Base-by-base conservation (phyloP, 2,329 filamentous ascomycete genomes). In the Epichloe bromicola region DNA sequence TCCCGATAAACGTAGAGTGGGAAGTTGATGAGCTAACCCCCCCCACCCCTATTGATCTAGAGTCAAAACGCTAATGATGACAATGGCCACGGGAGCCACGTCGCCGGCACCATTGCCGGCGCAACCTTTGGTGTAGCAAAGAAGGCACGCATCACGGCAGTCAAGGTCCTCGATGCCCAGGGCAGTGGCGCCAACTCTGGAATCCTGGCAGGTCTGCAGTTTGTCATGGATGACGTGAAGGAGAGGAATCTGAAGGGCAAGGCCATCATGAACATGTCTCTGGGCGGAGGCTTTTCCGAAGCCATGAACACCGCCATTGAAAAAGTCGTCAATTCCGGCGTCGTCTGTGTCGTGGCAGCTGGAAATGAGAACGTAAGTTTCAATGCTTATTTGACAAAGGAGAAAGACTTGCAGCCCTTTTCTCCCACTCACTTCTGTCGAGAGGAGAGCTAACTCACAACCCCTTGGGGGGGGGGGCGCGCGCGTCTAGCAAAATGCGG, bases 51-150 rank as follows among this genome's bases (percentile, higher is more conserved):
- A 11, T 3, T 44, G 14, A 33, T 44, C 15, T 30, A 30, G 8
- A 0, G 0, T 30, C 8, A 0, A 40, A 40, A 52, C 58, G 41
- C 57, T 20, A 3, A 42, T 4, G 78, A 82, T 50, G 70, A 75
- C 56, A 78, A 82, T 58, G 80, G 80, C 12, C 81, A 84, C 64
- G 81, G 81, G 40, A 80, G 72, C 51, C 82, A 84, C 67, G 78
- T 82, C 26, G 73, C 79, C 10, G 81, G 79, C 23, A 84, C 79
- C 15, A 76, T 82, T 42, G 81, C 70, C 20, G 78, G 79, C 36
- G 69, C 67, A 49, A 82, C 75, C 3, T 83, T 78, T 53, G 81
- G 81, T 55, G 78, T 83, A 5, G 77, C 80, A 58, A 82, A 82
- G 67, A 74, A 73, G 50, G 73, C 72, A 51, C 66, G 67, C 50